Base-by-base conservation (phyloP, 2,329 filamentous ascomycete species). In the Exophiala spinifera region DNA sequence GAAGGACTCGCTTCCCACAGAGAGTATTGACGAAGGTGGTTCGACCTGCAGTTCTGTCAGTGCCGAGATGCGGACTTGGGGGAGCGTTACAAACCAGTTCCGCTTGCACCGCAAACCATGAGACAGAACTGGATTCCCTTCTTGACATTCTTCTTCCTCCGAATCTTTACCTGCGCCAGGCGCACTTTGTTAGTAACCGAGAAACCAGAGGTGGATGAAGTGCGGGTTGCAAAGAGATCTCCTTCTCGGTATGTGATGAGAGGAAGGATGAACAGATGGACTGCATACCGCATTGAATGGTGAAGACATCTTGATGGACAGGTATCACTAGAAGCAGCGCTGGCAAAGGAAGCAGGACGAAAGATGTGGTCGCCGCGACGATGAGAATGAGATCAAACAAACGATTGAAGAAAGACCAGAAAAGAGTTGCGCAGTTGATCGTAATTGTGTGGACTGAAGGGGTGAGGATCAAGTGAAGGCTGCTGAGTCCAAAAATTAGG, bases 111-210 rank as follows among this genome's bases (percentile, higher is more conserved):
- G 74, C 94, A 97, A 70, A 99, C 94, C 94, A 99, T 99, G 84
- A 99, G 78, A 76, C 91, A 97, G 81, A 99, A 99, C 82, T 99
- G 94, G 72, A 99, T 97, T 72, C 94, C 94, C 85, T 96, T 96
- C 88, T 96, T 96, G 79, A 99, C 92, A 84, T 99, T 97, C 89
- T 99, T 99, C 92, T 99, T 99, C 78, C 90, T 88, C 79, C 94
- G 91, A 74, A 96, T 91, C 88, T 96, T 94, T 77, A 95, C 89
- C 85, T 90, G 74, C 46, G 48, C 53, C 39, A 54, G 31, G 50
- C 51, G 57, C 55, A 59, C 51, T 17, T 34, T 50, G 40, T 59
- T 58, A 58, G 60, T 54, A 31, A 31, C 10, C 46, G 55, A 58
- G 40, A 51, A 50, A 55, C 58, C 56, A 19, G 21, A n/a, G 48